These are phyloP conservation scores for Solanum bulbocastanum DNA, from an alignment of 257 asterid species.

Conservation along the genomic window DNA sequence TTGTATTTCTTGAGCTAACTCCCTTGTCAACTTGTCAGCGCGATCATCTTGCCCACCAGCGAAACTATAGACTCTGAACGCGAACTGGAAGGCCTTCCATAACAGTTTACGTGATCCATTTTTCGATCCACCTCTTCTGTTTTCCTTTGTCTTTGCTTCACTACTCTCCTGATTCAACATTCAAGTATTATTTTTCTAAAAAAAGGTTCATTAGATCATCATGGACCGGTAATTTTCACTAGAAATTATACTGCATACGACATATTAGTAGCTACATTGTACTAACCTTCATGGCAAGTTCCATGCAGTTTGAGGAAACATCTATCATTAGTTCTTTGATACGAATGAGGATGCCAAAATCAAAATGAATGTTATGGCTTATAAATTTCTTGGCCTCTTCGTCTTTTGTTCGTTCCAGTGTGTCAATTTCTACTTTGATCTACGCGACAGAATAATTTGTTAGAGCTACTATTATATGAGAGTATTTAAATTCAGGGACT, in stretches of 20 bases:
- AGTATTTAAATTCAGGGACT: not conserved
- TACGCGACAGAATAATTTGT: slow-evolving; percentile 1
- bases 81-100: slow-evolving; percentile 90
- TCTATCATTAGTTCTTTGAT: slow-evolving; percentile 79
- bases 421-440: slow-evolving; percentile 72
- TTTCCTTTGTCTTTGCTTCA: slow-evolving; percentile 23
- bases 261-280: not conserved
- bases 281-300: slow-evolving; percentile 64
- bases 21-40: slow-evolving; percentile 66
- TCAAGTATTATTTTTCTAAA: not conserved
- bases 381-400: slow-evolving; percentile 66
- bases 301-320: slow-evolving; percentile 83
- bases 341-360: slow-evolving; percentile 53
- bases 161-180: slow-evolving; percentile 43
- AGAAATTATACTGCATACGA: not conserved
- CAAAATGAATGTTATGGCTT: slow-evolving; percentile 65
- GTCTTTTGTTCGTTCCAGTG: slow-evolving; percentile 71
- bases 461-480: not conserved
- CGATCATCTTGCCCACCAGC: slow-evolving; percentile 92
- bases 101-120: slow-evolving; percentile 33
- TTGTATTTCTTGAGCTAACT: slow-evolving; percentile 65
- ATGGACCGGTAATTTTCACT: not conserved
- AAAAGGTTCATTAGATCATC: not conserved
- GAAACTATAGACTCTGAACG: slow-evolving; percentile 67
- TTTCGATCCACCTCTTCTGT: slow-evolving; percentile 9